Conservation (phyloP, 2,329 filamentous ascomycete species). For the Talaromyces piceae region DNA sequence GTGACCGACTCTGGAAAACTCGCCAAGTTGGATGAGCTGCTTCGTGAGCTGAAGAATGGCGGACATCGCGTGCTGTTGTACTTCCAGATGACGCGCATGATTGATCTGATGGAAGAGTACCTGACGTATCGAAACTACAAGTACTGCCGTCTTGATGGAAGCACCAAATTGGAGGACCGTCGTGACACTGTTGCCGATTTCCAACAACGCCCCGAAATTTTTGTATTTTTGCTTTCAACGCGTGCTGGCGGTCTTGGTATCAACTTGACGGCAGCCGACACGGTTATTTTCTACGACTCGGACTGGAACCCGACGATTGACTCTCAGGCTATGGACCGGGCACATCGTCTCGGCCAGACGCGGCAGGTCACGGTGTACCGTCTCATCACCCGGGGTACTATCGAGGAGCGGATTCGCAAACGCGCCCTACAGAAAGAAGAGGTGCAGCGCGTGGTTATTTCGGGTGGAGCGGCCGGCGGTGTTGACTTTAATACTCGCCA, state of each 20-base stretch:
- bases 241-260: slow-evolving; percentile 97
- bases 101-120: slow-evolving; percentile 98
- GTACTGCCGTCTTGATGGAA: slow-evolving; percentile 92
- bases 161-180: slow-evolving; percentile 93
- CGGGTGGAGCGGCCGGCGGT: slow-evolving; percentile 70
- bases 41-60: slow-evolving; percentile 83
- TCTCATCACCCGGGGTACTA: slow-evolving; percentile 91
- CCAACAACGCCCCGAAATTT: slow-evolving; percentile 89
- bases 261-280: slow-evolving; percentile 92
- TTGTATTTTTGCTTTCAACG: slow-evolving; percentile 92
- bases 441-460: slow-evolving; percentile 94
- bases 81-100: slow-evolving; percentile 99
- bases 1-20: slow-evolving; percentile 97
- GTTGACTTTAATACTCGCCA: slow-evolving; percentile 95
- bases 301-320: slow-evolving; percentile 99
- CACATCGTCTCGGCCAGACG: slow-evolving; percentile 93
- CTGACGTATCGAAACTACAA: slow-evolving; percentile 98
- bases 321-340: slow-evolving; percentile 97
- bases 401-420: slow-evolving; percentile 96
- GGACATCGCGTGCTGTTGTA: slow-evolving; percentile 92
- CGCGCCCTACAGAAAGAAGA: slow-evolving; percentile 97
- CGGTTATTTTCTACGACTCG: slow-evolving; percentile 98
- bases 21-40: slow-evolving; percentile 76
- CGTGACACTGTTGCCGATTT: slow-evolving; percentile 95
- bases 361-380: slow-evolving; percentile 95